These are phyloP conservation scores for Ballota nigra DNA, from an alignment of 257 asterid species.

Conservation along the genomic window DNA sequence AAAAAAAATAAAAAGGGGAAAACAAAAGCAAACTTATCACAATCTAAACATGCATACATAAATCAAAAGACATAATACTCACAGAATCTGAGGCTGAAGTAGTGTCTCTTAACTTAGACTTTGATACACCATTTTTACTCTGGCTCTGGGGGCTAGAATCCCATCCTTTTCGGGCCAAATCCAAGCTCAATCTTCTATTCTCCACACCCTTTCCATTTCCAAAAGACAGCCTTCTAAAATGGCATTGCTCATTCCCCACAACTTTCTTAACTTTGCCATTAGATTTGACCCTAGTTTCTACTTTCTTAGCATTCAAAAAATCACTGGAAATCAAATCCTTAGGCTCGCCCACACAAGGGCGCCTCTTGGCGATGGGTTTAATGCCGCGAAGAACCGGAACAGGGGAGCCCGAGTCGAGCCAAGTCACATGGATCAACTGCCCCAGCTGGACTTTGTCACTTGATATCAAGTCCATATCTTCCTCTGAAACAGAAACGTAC, in stretches of 20 bases:
- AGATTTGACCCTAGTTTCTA: constrained; percentile 38
- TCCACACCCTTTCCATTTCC: constrained; percentile 53
- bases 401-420: constrained; percentile 78
- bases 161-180: constrained; percentile 79
- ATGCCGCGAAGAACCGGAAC: constrained; percentile 82
- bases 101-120: constrained; percentile 35
- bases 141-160: constrained; percentile 42
- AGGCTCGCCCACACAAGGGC: constrained; percentile 79
- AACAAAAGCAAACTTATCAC: not conserved
- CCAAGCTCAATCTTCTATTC: constrained; percentile 72
- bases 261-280: constrained; percentile 43
- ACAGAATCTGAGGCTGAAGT: constrained; percentile 39
- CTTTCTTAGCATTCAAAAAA: constrained; percentile 52
- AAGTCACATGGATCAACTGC: constrained; percentile 69
- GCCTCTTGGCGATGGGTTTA: constrained; percentile 72
- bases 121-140: constrained; percentile 33
- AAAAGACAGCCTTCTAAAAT: constrained; percentile 65
- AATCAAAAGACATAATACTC: constrained; percentile 18
- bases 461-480: constrained; percentile 73
- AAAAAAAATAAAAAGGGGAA: no score
- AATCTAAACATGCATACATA: not conserved
- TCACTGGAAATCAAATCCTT: constrained; percentile 89
- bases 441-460: constrained; percentile 84
- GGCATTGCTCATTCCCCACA: constrained; percentile 43
- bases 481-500: constrained; percentile 71